Conservation (phyloP, 306 rosid genomes). For the Rosa rugosa region DNA sequence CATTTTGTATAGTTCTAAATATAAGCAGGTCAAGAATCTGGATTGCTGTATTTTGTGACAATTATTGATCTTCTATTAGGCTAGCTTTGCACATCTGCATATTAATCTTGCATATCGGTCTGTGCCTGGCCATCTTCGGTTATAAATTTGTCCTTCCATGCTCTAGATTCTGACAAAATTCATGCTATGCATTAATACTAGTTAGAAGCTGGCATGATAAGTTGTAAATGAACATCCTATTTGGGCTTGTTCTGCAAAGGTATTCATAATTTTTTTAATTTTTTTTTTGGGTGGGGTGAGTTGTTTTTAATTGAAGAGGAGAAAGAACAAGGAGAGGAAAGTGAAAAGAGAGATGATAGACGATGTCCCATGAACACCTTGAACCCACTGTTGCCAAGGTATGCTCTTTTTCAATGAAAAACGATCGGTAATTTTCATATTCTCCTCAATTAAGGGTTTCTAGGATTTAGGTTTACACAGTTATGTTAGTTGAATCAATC, state of each 20-base stretch:
- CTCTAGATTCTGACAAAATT: too few relatives aligned
- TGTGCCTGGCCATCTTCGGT: background rate
- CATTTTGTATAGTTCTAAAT: background rate
- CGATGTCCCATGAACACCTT: background rate
- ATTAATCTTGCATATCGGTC: background rate
- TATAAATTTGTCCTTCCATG: background rate
- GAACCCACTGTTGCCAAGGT: background rate
- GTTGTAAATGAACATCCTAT: background rate
- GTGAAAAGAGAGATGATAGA: background rate
- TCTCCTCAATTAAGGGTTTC: background rate
- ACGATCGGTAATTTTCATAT: background rate
- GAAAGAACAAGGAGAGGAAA: background rate
- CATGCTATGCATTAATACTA: background rate
- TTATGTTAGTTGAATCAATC: background rate
- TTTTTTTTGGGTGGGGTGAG: background rate
- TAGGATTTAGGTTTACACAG: background rate
- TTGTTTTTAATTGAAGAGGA: background rate
- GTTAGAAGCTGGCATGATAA: background rate
- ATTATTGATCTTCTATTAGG: background rate
- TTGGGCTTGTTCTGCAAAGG: background rate
- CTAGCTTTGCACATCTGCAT: background rate
- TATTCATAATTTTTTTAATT: too few relatives aligned
- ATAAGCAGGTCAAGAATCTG: slow-evolving; percentile 6
- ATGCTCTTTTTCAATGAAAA: background rate
- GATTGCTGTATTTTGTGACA: background rate